Conservation (phyloP, 352 stramenopile species). For the Elongisporangium anandrum region DNA sequence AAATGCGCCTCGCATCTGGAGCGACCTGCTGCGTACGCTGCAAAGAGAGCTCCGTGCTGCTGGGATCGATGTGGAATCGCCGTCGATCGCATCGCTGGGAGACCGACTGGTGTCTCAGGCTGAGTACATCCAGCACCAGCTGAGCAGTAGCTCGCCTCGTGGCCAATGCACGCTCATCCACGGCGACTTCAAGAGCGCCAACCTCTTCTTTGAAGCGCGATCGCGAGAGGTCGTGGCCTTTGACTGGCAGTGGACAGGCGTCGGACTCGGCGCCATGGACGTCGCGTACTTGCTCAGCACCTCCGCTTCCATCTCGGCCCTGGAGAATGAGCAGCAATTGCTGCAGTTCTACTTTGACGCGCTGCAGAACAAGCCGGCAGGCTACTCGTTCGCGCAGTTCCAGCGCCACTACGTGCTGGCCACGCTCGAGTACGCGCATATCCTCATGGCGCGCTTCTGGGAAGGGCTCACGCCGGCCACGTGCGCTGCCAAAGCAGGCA, state of each 20-base stretch:
- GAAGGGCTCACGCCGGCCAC: slow-evolving; percentile 36
- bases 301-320: slow-evolving; percentile 46
- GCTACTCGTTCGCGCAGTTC: slow-evolving; percentile 51
- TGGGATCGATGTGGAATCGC: slow-evolving; percentile 4
- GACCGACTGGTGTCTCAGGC: slow-evolving; percentile 45
- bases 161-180: slow-evolving; percentile 47
- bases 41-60: slow-evolving; percentile 4
- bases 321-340: slow-evolving; percentile 29
- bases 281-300: slow-evolving; percentile 71
- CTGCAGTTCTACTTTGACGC: slow-evolving; percentile 53
- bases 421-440: slow-evolving; percentile 57
- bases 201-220: slow-evolving; percentile 53
- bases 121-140: slow-evolving; percentile 37
- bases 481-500: slow-evolving; percentile 29
- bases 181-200: slow-evolving; percentile 70
- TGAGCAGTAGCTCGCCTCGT: slow-evolving; percentile 18
- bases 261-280: slow-evolving; percentile 56
- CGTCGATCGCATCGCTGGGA: slow-evolving; percentile 20
- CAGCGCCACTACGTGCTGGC: slow-evolving; percentile 54
- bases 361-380: slow-evolving; percentile 16
- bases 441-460: slow-evolving; percentile 69
- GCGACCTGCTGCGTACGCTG: slow-evolving; percentile 28
- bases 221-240: slow-evolving; percentile 51
- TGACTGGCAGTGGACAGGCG: slow-evolving; percentile 69
- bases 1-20: slow-evolving; percentile 29